Percentiles rank a stretch among this genome's conserved stretches.
Evolutionary conservation across 2,329 filamentous ascomycete species (phyloP).

Genomic region (Cercospora nicotianae): DNA sequence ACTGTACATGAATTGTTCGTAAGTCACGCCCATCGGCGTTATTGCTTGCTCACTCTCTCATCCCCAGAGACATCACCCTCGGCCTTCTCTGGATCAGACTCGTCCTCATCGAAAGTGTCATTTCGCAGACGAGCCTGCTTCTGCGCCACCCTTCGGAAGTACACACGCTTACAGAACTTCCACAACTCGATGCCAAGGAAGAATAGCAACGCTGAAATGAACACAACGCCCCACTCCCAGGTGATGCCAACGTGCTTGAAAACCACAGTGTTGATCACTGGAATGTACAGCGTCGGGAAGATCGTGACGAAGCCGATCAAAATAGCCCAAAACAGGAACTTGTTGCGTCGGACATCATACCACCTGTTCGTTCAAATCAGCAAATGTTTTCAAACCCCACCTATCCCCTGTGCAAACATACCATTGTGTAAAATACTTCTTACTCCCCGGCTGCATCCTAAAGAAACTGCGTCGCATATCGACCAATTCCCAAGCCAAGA

Average conservation of each 20-base stretch:
- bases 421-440: conserved; percentile 61
- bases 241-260: conserved; percentile 66
- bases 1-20: background rate
- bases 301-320: conserved; percentile 47
- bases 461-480: conserved; percentile 72
- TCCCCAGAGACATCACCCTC: conserved; percentile 5
- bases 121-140: conserved; percentile 14
- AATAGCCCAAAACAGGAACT: conserved; percentile 56
- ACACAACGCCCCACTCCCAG: conserved; percentile 44
- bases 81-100: conserved; percentile 22
- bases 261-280: conserved; percentile 63
- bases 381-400: background rate
- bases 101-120: conserved; percentile 25
- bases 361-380: conserved; percentile 43
- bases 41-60: background rate
- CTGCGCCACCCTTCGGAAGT: conserved; percentile 19
- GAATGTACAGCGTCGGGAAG: conserved; percentile 60
- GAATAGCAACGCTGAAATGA: conserved; percentile 51
- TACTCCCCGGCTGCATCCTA: conserved; percentile 65
- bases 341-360: conserved; percentile 67
- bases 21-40: background rate
- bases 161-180: conserved; percentile 63
- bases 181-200: conserved; percentile 63
- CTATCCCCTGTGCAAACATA: background rate
- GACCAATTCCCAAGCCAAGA: conserved; percentile 76